phyloP scores from a whole-genome alignment of 2,329 filamentous ascomycete species.

The Apiospora arundinis region DNA sequence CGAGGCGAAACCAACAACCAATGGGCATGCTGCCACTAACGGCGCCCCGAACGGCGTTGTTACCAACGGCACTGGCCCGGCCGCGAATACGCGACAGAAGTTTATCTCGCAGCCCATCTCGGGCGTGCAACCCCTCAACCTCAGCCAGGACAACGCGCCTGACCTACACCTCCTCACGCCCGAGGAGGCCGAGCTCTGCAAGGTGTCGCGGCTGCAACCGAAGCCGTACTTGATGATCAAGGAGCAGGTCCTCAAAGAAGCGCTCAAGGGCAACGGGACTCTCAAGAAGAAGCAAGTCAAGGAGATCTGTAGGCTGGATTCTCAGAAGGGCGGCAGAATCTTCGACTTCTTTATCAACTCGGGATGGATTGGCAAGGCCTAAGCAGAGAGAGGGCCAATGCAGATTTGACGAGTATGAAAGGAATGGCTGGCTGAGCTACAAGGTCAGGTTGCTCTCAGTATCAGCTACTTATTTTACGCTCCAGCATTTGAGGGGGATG shows the following conservation, averaged over 20 bases:
- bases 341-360: conserved; percentile 95
- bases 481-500: neutral
- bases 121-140: conserved; percentile 67
- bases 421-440: neutral
- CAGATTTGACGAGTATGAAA: neutral
- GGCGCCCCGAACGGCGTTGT: conserved; percentile 34
- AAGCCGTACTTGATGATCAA: conserved; percentile 97
- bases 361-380: conserved; percentile 91
- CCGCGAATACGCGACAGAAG: conserved; percentile 55
- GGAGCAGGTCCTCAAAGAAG: conserved; percentile 88
- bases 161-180: conserved; percentile 86
- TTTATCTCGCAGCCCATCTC: conserved; percentile 62
- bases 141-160: conserved; percentile 77
- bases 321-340: conserved; percentile 82
- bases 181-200: conserved; percentile 87
- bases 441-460: neutral
- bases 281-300: conserved; percentile 94
- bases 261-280: conserved; percentile 83
- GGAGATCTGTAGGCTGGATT: conserved; percentile 83
- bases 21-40: conserved; percentile 51
- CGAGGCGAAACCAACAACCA: conserved; percentile 59
- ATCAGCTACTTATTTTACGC: neutral
- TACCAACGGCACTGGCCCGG: conserved; percentile 51
- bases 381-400: conserved; percentile 23
- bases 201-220: conserved; percentile 81